Percentiles rank a stretch among this genome's conserved stretches.
Conservation (phyloP, 805 yeast genomes). For the Pichia gijzeniarum region DNA sequence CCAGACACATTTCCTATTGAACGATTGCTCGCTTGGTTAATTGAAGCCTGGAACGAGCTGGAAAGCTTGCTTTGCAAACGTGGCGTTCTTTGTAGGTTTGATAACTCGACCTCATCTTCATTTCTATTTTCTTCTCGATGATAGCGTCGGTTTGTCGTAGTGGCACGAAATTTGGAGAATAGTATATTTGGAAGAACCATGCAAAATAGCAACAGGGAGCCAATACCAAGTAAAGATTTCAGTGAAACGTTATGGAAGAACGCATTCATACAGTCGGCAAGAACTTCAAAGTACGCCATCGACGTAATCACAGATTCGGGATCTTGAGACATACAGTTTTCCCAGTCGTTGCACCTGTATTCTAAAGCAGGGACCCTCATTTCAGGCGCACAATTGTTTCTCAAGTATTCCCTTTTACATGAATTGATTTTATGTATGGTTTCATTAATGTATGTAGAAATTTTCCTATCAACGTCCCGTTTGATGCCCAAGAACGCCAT, state of each 20-base stretch:
- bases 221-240: constrained; percentile 21
- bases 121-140: constrained; percentile 8
- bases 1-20: neutral
- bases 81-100: neutral
- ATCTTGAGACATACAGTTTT: constrained; percentile 74
- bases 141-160: constrained; percentile 23
- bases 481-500: constrained; percentile 24
- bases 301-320: constrained; percentile 41
- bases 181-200: constrained; percentile 26
- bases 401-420: constrained; percentile 63
- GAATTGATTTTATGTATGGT: constrained; percentile 55
- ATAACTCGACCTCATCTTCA: neutral
- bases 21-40: neutral
- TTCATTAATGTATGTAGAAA: constrained; percentile 55
- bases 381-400: constrained; percentile 66
- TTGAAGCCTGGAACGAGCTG: neutral
- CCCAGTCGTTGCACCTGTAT: constrained; percentile 64
- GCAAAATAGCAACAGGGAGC: constrained; percentile 9
- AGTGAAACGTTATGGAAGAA: constrained; percentile 27
- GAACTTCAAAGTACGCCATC: constrained; percentile 29
- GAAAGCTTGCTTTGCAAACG: neutral
- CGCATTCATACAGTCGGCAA: constrained; percentile 31
- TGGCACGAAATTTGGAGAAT: constrained; percentile 23
- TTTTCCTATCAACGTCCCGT: constrained; percentile 62
- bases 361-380: constrained; percentile 71